Percentiles rank a stretch among this genome's conserved stretches.
Evolutionary conservation across 2,329 filamentous ascomycete genomes (phyloP).

Genomic region (Paracoccidioides lutzii): DNA sequence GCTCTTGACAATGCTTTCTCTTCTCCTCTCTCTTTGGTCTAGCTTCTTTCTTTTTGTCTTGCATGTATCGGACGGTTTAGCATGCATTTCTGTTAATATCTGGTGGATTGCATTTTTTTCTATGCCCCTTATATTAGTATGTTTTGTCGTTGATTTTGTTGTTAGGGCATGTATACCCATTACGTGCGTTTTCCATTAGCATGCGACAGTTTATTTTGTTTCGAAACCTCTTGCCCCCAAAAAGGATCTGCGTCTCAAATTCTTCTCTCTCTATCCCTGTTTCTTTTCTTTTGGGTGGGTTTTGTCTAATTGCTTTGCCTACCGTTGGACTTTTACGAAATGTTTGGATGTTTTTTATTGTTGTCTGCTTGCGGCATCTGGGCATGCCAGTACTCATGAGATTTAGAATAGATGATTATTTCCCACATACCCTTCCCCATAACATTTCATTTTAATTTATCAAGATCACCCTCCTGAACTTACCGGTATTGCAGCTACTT

Average conservation of each 20-base stretch:
- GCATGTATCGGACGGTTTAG: not conserved
- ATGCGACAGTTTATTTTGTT: not conserved
- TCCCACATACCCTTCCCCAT: not conserved
- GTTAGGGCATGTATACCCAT: slow-evolving; percentile 2
- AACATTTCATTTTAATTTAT: not conserved
- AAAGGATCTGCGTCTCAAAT: not conserved
- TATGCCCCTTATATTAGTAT: not conserved
- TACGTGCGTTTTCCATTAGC: not conserved
- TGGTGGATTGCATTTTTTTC: not conserved
- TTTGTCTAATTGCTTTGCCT: not conserved
- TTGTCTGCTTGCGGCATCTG: not conserved
- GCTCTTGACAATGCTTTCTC: not conserved
- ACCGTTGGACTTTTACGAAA: not conserved
- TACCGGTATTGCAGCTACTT: not conserved
- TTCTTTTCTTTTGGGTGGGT: not conserved
- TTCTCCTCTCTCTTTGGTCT: not conserved
- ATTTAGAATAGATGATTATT: not conserved
- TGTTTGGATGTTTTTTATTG: not conserved
- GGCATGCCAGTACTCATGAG: not conserved
- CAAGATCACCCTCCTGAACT: not conserved
- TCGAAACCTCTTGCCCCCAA: not conserved
- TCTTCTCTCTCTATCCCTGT: not conserved
- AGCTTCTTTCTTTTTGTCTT: not conserved
- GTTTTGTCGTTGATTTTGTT: not conserved
- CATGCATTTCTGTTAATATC: not conserved